These are phyloP conservation scores for Flaveria linearis DNA, from an alignment of 129 eudicot genomes.

Conservation along the genomic window DNA sequence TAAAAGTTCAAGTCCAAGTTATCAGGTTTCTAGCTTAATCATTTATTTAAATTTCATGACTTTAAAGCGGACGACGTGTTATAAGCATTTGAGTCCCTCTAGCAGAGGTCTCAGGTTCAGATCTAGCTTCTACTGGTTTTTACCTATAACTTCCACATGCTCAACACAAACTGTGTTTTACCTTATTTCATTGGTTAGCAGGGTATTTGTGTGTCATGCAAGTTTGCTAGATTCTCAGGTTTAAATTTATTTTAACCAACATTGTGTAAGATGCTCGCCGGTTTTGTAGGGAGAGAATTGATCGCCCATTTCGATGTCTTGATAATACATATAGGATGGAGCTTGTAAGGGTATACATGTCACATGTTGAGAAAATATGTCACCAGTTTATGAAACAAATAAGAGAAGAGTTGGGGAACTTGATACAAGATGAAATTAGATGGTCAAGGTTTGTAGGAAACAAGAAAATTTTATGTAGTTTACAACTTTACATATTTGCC, in stretches of 20 bases:
- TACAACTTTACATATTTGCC: neutral
- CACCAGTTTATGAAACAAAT: constrained; percentile 88
- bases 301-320: constrained; percentile 91
- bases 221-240: neutral
- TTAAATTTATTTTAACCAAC: neutral
- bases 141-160: too few relatives aligned
- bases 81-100: too few relatives aligned
- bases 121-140: too few relatives aligned
- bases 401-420: constrained; percentile 71
- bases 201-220: too few relatives aligned
- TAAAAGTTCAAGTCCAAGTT: constrained; percentile 98
- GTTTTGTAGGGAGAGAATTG: constrained; percentile 69
- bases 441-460: constrained; percentile 79
- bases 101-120: too few relatives aligned
- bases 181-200: too few relatives aligned
- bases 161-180: too few relatives aligned
- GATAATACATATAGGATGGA: constrained; percentile 86
- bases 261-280: neutral
- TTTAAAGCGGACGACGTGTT: too few relatives aligned
- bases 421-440: constrained; percentile 87
- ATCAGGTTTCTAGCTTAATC: constrained; percentile 57
- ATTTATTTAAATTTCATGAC: too few relatives aligned
- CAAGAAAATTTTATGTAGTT: neutral
- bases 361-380: constrained; percentile 90
- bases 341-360: constrained; percentile 74